Conservation (phyloP, 2,329 filamentous ascomycete species). For the Lecanicillium sp. region DNA sequence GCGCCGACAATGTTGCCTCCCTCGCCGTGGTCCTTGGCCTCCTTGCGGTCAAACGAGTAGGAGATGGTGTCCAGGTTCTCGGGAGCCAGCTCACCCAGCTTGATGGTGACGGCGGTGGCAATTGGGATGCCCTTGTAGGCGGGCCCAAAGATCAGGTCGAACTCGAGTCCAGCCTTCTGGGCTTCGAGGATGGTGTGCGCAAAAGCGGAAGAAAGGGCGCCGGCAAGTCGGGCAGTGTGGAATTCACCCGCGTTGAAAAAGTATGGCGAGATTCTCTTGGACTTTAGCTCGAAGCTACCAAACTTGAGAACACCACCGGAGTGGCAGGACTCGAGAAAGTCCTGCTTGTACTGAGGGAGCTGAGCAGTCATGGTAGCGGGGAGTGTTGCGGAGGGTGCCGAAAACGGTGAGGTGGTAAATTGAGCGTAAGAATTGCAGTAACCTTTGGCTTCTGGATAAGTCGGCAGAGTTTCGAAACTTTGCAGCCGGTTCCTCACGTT, state of each 20-base stretch:
- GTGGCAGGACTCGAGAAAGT: slow-evolving; percentile 64
- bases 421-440: too few relatives aligned
- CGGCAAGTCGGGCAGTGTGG: slow-evolving; percentile 71
- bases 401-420: neutral
- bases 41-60: slow-evolving; percentile 93
- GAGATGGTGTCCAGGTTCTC: slow-evolving; percentile 60
- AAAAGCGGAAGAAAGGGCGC: slow-evolving; percentile 73
- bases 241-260: slow-evolving; percentile 97
- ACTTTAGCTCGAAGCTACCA: slow-evolving; percentile 85
- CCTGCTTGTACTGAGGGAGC: slow-evolving; percentile 59
- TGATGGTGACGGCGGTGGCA: slow-evolving; percentile 67
- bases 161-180: slow-evolving; percentile 38
- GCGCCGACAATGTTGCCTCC: slow-evolving; percentile 89
- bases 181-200: slow-evolving; percentile 55
- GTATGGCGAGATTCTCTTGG: slow-evolving; percentile 84
- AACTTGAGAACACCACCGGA: slow-evolving; percentile 67
- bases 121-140: slow-evolving; percentile 97
- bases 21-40: slow-evolving; percentile 93
- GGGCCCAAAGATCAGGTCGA: slow-evolving; percentile 87
- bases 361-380: slow-evolving; percentile 29
- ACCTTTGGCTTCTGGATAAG: too few relatives aligned
- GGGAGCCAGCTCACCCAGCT: slow-evolving; percentile 63
- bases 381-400: slow-evolving; percentile 1
- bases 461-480: too few relatives aligned
- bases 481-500: too few relatives aligned